Conservation (phyloP, 768 basidiomycete species). For the Lactarius psammicola region DNA sequence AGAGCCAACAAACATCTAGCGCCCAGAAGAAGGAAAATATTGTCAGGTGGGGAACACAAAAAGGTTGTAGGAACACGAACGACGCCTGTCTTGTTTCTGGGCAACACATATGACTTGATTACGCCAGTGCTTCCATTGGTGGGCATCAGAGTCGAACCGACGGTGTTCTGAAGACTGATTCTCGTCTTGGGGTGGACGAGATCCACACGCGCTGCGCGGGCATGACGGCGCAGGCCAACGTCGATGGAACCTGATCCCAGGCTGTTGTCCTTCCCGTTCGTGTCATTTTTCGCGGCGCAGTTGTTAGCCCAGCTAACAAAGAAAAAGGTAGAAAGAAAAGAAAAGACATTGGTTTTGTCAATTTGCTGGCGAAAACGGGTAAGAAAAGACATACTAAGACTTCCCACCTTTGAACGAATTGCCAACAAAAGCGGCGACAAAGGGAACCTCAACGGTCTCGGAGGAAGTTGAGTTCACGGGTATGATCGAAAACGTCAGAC, state of each 20-base stretch:
- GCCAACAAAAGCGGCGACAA: slow-evolving; percentile 48
- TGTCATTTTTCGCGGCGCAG: slow-evolving; percentile 49
- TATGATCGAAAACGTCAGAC: slow-evolving; percentile 49
- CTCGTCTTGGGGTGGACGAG: slow-evolving; percentile 33
- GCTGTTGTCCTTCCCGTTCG: slow-evolving; percentile 53
- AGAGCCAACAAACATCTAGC: slow-evolving; percentile 59
- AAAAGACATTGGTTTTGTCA: not conserved
- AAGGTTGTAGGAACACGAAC: slow-evolving; percentile 37
- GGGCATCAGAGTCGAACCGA: slow-evolving; percentile 46
- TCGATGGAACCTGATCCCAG: slow-evolving; percentile 14
- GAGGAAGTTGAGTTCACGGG: slow-evolving; percentile 45
- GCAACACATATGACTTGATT: slow-evolving; percentile 55
- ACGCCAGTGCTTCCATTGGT: slow-evolving; percentile 49
- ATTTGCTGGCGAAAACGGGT: not conserved
- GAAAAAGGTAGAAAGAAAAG: not conserved
- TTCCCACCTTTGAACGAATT: slow-evolving; percentile 47
- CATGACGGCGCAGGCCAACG: slow-evolving; percentile 34
- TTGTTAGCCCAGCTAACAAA: slow-evolving; percentile 53
- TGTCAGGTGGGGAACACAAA: not conserved
- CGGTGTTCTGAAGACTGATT: slow-evolving; percentile 47
- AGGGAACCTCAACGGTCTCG: slow-evolving; percentile 55
- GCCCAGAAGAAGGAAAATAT: slow-evolving; percentile 8
- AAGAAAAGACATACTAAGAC: slow-evolving; percentile 46
- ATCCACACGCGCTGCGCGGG: slow-evolving; percentile 21
- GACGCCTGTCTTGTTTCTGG: slow-evolving; percentile 57